Conservation (phyloP, 192 early-diverging fungal genomes). For the Podila horticola region DNA sequence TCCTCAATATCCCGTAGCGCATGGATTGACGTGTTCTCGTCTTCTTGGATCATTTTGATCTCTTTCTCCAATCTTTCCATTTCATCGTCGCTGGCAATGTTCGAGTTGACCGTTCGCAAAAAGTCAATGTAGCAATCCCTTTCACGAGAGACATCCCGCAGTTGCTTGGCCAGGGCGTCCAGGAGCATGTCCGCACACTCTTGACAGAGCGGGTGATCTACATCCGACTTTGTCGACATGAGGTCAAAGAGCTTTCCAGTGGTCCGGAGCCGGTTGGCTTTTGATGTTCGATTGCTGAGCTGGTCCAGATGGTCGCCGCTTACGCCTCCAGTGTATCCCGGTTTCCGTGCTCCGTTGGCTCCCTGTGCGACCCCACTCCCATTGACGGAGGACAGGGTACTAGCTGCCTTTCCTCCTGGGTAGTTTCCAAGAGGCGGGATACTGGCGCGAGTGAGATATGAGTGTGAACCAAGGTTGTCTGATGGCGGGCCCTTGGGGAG, state of each 20-base stretch:
- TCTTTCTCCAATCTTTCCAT: conserved; percentile 63
- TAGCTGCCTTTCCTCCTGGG: neutral
- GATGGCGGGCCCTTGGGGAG: conserved; percentile 28
- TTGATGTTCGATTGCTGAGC: conserved; percentile 17
- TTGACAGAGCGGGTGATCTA: conserved; percentile 89
- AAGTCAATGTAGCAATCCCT: conserved; percentile 81
- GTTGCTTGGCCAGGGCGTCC: conserved; percentile 73
- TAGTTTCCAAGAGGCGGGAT: neutral
- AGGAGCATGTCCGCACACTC: conserved; percentile 89
- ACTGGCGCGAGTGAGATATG: neutral
- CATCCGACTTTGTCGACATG: conserved; percentile 77
- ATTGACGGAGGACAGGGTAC: neutral
- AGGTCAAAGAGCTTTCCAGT: conserved; percentile 80
- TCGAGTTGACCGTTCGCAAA: conserved; percentile 67
- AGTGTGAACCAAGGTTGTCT: neutral
- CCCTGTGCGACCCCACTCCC: neutral
- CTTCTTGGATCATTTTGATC: conserved; percentile 56
- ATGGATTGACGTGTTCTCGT: conserved; percentile 55
- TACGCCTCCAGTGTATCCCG: conserved; percentile 5
- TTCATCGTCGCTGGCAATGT: conserved; percentile 57
- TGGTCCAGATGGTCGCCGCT: conserved; percentile 13
- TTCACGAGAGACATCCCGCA: conserved; percentile 77
- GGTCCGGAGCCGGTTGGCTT: conserved; percentile 65
- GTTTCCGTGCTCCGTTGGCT: neutral
- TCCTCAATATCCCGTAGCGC: conserved; percentile 59